phyloP scores from a whole-genome alignment of 768 basidiomycete species.

The Boletus sensibilis region DNA sequence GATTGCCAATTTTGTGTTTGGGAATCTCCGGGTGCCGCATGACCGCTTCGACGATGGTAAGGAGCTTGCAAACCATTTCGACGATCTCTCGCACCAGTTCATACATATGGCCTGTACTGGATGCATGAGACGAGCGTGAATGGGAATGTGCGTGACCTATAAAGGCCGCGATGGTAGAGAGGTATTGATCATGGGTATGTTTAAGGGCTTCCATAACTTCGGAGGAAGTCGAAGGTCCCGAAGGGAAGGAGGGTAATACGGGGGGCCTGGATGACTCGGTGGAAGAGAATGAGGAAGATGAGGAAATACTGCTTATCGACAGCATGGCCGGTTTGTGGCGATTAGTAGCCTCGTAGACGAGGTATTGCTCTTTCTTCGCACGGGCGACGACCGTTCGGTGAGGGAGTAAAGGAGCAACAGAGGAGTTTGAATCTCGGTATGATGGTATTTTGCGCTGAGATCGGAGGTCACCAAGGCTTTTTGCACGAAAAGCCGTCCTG shows the following conservation, averaged over 20 bases:
- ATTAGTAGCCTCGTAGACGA: constrained; percentile 36
- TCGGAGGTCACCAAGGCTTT: constrained; percentile 55
- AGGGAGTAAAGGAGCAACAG: constrained; percentile 36
- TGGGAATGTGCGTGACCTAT: constrained; percentile 97
- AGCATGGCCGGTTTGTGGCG: constrained; percentile 44
- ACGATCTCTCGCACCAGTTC: constrained; percentile 94
- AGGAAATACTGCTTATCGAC: constrained; percentile 72
- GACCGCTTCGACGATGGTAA: constrained; percentile 90
- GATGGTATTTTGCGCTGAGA: constrained; percentile 28
- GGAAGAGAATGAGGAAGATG: constrained; percentile 68
- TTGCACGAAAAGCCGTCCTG: constrained; percentile 42
- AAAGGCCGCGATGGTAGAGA: constrained; percentile 95
- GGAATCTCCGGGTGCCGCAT: constrained; percentile 73
- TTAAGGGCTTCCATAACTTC: constrained; percentile 77
- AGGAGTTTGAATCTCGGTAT: constrained; percentile 39
- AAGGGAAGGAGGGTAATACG: constrained; percentile 58
- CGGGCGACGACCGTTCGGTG: constrained; percentile 27
- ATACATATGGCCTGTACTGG: constrained; percentile 90
- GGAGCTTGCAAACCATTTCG: constrained; percentile 87
- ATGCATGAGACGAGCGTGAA: constrained; percentile 85
- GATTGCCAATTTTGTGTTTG: constrained; percentile 56
- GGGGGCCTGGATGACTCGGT: constrained; percentile 49
- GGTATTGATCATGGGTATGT: constrained; percentile 83
- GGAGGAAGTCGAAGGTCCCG: constrained; percentile 64
- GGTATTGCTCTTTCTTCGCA: constrained; percentile 41